phyloP scores from a whole-genome alignment of 1,284 basidiomycete species.

The Irpex sp. region DNA sequence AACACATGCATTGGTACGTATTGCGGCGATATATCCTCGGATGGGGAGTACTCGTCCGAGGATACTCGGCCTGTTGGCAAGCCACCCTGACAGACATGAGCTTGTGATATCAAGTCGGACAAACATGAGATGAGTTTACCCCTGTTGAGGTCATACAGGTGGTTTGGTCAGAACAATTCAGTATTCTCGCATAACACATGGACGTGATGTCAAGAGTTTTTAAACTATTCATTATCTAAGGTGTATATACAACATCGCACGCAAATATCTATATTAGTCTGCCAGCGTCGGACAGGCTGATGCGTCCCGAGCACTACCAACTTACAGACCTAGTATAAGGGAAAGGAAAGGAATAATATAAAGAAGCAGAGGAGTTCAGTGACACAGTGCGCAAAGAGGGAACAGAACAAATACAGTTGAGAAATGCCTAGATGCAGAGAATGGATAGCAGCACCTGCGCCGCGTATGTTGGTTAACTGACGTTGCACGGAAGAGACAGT shows the following conservation, averaged over 20 bases:
- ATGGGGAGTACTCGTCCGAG: no score
- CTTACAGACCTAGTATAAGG: background rate
- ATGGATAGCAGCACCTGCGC: background rate
- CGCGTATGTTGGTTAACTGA: slow-evolving; percentile 1
- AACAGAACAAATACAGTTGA: slow-evolving; percentile 8
- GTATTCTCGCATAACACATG: background rate
- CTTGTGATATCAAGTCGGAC: no score
- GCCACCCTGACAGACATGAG: no score
- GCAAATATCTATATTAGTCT: background rate
- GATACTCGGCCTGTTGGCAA: no score
- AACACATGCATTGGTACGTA: background rate
- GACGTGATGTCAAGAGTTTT: background rate
- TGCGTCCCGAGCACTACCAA: background rate
- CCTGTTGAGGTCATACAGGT: no score
- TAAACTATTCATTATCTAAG: background rate
- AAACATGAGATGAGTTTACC: no score
- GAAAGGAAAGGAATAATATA: background rate
- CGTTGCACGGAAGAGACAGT: background rate
- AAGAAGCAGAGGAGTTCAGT: background rate
- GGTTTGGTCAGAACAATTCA: no score
- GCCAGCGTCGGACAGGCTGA: background rate
- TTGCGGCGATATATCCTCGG: no score
- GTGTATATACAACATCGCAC: background rate
- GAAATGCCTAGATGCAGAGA: slow-evolving; percentile 7
- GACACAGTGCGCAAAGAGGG: background rate